Evolutionary conservation across 345 rosid species (phyloP), one percentile per base, ranked within the genome.

Genomic region (Sisymbrium altissimum): DNA sequence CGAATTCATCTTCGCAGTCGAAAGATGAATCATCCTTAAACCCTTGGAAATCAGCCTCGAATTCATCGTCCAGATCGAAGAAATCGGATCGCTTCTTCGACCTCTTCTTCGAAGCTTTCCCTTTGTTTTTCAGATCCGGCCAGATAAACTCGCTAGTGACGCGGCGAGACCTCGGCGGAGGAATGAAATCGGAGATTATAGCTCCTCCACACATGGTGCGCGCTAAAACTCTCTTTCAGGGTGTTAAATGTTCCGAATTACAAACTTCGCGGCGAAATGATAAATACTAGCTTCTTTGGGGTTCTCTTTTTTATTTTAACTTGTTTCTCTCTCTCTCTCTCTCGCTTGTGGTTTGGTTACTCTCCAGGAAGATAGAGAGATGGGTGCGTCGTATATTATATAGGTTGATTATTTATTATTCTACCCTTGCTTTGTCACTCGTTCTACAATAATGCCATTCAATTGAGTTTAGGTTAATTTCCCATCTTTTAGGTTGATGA

Each of bases 171-270:
- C 52, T 73, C 36, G 85, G 23, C 58, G 89, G 79, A 29, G 87
- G 79, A 5, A 90, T 84, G 80, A 85, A 86, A 57, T 81, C 98
- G 75, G 98, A 84, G 76, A 95, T 95, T 60, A 95, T 87, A 35
- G 99, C 96, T 59, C 99, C 99, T 82, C 99, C 99, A 87, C 99
- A 95, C 99, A 95, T 95, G 87, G 66, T 70, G 49, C 48, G 11
- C n/a, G 44, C 49, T 29, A 6, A 1, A 32, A 6, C 29, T 19
- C 35, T 35, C 43, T 43, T n/a, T 23, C 13, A 15, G 57, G 73
- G 44, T 70, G 66, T 64, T 15, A 14, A 64, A 64, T 64, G 58
- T 15, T 45, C 3, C 4, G 10, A 70, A 62, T 63, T 18, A 18
- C 14, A 63, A 70, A 54, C 58, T 64, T 66, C 1, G 60, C 64